phyloP scores from a whole-genome alignment of 2,329 filamentous ascomycete species.

The Botrytis galanthina region DNA sequence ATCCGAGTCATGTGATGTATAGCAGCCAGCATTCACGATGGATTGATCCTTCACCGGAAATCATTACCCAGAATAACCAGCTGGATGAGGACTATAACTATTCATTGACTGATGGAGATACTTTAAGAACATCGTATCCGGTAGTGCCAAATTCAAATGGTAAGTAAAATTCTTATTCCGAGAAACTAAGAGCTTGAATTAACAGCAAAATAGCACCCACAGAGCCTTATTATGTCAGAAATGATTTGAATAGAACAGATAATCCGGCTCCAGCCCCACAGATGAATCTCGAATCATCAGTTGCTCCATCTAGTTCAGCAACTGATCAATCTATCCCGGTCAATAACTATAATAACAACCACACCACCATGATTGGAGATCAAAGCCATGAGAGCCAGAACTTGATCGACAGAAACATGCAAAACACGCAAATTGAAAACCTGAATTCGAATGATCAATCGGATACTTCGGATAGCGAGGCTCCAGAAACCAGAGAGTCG shows the following conservation, averaged over 20 bases:
- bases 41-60: background rate
- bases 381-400: background rate
- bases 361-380: fast-evolving
- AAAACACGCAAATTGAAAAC: too few species aligned
- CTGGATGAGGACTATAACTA: background rate
- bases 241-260: too few species aligned
- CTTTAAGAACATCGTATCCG: background rate
- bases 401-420: background rate
- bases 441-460: fast-evolving
- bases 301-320: background rate
- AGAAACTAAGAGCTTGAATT: background rate
- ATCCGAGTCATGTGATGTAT: background rate
- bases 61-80: background rate
- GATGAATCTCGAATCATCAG: background rate
- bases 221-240: fast-evolving
- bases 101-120: background rate
- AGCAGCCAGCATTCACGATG: background rate
- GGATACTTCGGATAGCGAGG: fast-evolving
- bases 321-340: fast-evolving
- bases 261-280: too few species aligned
- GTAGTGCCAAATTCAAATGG: background rate
- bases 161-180: background rate
- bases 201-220: background rate
- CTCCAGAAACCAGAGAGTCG: background rate
- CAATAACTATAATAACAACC: background rate